These are phyloP conservation scores for Kodamaea ohmeri DNA, from an alignment of 1,139 yeast genomes.

Conservation along the genomic window DNA sequence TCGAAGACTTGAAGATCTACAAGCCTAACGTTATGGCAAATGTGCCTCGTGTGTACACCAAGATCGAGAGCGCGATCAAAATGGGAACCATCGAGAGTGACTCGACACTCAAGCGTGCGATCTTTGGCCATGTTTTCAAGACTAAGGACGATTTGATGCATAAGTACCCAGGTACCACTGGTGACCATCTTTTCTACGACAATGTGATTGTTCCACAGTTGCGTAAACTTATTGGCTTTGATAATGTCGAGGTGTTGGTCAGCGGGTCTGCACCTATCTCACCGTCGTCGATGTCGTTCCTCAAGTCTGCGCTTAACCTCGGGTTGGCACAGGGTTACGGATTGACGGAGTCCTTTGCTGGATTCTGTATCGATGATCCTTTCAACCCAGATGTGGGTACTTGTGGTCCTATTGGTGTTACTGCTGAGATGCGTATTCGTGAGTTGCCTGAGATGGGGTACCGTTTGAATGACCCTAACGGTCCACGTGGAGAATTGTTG, in stretches of 20 bases:
- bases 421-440: conserved; percentile 57
- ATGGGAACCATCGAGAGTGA: conserved; percentile 34
- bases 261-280: conserved; percentile 80
- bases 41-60: conserved; percentile 67
- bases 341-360: conserved; percentile 72
- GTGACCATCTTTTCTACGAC: conserved; percentile 44
- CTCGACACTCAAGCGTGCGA: conserved; percentile 14
- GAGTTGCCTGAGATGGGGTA: conserved; percentile 73
- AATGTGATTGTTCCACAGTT: conserved; percentile 49
- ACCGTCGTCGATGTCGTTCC: conserved; percentile 54
- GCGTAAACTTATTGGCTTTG: conserved; percentile 57
- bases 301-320: conserved; percentile 58
- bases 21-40: conserved; percentile 54
- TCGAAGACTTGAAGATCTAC: conserved; percentile 55
- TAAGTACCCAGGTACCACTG: conserved; percentile 22
- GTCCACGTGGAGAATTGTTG: conserved; percentile 28
- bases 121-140: conserved; percentile 16
- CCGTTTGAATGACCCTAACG: conserved; percentile 33
- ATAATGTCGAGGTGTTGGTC: conserved; percentile 39
- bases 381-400: conserved; percentile 54
- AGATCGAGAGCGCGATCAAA: conserved; percentile 54
- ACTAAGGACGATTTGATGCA: conserved; percentile 22
- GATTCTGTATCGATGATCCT: conserved; percentile 44
- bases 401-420: conserved; percentile 57
- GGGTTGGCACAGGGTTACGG: conserved; percentile 76